A percentile compares a stretch with the other conserved stretches of the same genome.
phyloP scores from a whole-genome alignment of 169 alveolate species.

The Eimeria sp. region DNA sequence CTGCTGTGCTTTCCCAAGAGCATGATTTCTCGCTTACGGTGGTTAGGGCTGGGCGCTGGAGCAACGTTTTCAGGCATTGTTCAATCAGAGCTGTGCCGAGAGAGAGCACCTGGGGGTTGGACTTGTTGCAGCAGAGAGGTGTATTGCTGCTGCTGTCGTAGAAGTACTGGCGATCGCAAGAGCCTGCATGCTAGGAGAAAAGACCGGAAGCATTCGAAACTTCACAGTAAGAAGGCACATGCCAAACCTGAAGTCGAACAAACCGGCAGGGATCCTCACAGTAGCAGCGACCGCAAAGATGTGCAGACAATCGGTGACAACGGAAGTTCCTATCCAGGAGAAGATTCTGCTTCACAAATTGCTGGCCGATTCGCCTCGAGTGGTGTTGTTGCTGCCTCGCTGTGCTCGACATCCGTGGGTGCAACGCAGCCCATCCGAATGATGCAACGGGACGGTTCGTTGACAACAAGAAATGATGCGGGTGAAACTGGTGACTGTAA shows the following conservation, averaged over 20 bases:
- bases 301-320: neutral
- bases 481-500: neutral
- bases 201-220: neutral
- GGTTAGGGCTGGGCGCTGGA: conserved; percentile 32
- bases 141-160: conserved; percentile 33
- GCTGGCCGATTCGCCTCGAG: neutral
- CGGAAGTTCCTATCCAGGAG: neutral
- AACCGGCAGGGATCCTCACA: neutral
- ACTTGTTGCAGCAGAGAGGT: neutral
- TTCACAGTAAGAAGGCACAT: neutral
- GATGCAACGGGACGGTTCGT: neutral
- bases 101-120: neutral
- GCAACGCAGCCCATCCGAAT: conserved; percentile 16
- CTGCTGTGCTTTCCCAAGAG: conserved; percentile 33
- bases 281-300: neutral
- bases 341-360: neutral
- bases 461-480: neutral
- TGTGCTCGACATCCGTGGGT: neutral
- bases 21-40: neutral
- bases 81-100: neutral
- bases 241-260: neutral
- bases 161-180: neutral
- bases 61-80: neutral
- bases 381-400: neutral
- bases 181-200: neutral